Conservation (phyloP, 2,329 filamentous ascomycete genomes). For the Colletotrichum sp. region DNA sequence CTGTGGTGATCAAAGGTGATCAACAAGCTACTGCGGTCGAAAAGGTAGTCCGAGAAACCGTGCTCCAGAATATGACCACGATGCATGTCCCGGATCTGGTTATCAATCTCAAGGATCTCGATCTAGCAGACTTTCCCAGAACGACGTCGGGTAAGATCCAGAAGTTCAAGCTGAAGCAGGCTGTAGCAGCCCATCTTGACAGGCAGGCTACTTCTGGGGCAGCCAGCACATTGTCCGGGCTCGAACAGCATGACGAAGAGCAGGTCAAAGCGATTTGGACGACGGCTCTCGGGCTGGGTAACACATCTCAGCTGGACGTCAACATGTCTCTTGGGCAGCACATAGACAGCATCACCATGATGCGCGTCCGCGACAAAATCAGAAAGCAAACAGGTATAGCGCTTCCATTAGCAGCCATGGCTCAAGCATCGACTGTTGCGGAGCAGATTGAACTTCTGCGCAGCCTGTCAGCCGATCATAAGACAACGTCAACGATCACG, state of each 20-base stretch:
- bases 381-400: background rate
- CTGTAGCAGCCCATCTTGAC: background rate
- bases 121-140: background rate
- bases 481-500: background rate
- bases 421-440: background rate
- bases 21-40: background rate
- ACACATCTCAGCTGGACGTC: background rate
- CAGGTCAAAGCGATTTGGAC: background rate
- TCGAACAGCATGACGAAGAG: background rate
- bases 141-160: background rate
- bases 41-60: background rate
- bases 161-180: background rate
- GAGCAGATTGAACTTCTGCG: background rate
- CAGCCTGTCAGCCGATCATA: background rate
- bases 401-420: background rate
- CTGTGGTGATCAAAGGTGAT: background rate
- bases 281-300: background rate
- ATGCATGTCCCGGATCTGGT: background rate
- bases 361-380: background rate
- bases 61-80: background rate
- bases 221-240: accelerated
- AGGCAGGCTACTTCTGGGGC: background rate
- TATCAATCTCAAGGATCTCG: background rate
- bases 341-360: background rate
- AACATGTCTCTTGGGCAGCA: background rate